These are phyloP conservation scores for Aspergillus terreus DNA, from an alignment of 2,329 filamentous ascomycete species.

Conservation along the genomic window DNA sequence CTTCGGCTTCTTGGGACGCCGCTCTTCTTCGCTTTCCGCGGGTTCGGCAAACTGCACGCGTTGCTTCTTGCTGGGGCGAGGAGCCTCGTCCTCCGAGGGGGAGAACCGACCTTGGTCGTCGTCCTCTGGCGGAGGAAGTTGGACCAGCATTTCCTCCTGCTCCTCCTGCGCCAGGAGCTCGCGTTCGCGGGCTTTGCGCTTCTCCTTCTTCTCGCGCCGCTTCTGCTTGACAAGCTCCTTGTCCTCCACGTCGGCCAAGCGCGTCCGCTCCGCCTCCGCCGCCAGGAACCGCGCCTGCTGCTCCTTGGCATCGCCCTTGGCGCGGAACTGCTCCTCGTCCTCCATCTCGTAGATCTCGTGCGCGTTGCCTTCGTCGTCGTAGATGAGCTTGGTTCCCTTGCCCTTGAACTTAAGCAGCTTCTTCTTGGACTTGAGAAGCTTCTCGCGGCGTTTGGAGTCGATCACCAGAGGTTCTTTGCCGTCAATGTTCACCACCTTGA, in stretches of 20 bases:
- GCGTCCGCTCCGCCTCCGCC: constrained; percentile 67
- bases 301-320: constrained; percentile 68
- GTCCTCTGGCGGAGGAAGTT: constrained; percentile 29
- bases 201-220: constrained; percentile 50
- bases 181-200: constrained; percentile 39
- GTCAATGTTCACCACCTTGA: constrained; percentile 49
- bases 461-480: constrained; percentile 70
- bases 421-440: constrained; percentile 93
- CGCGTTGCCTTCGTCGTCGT: constrained; percentile 84
- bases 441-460: constrained; percentile 92
- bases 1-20: constrained; percentile 23
- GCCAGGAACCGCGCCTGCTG: constrained; percentile 77
- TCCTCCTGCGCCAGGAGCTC: constrained; percentile 31
- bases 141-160: constrained; percentile 26
- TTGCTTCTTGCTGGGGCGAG: constrained; percentile 37
- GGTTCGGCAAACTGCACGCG: constrained; percentile 36
- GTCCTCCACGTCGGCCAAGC: constrained; percentile 73
- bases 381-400: constrained; percentile 78
- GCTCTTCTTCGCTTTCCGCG: constrained; percentile 25
- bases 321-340: constrained; percentile 74
- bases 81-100: constrained; percentile 19
- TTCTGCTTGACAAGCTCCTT: constrained; percentile 77
- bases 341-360: constrained; percentile 86
- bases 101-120: constrained; percentile 15
- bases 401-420: constrained; percentile 88